Percentiles rank a stretch among this genome's conserved stretches.
These are phyloP conservation scores for Solanum chilense DNA, from an alignment of 257 asterid genomes.

Conservation along the genomic window DNA sequence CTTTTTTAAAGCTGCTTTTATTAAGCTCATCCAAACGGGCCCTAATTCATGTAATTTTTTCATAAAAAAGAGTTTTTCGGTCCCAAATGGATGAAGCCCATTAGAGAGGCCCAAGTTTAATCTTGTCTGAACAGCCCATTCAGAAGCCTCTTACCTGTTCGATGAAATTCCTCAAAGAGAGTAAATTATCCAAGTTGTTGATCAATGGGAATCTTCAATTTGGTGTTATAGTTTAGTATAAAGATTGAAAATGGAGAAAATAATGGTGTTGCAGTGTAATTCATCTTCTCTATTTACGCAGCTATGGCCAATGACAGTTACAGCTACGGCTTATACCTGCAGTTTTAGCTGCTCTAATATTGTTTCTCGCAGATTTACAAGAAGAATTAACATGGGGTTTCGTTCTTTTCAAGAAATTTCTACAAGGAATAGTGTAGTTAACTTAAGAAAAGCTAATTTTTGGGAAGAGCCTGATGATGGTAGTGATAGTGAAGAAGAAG, in stretches of 20 bases:
- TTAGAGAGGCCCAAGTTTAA: background rate
- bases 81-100: background rate
- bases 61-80: too few species aligned
- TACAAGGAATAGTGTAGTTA: background rate
- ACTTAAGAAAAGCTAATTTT: background rate
- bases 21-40: too few species aligned
- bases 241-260: background rate
- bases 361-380: background rate
- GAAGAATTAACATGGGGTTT: background rate
- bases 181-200: background rate
- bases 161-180: background rate
- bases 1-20: too few species aligned
- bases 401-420: background rate
- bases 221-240: background rate
- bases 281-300: background rate
- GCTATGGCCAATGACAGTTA: background rate
- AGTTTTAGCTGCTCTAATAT: background rate
- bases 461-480: constrained; percentile 84
- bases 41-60: too few species aligned
- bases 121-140: background rate
- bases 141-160: background rate
- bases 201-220: background rate
- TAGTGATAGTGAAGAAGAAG: constrained; percentile 56
- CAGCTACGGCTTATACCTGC: background rate
- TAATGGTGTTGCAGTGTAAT: background rate